Evolutionary conservation across 345 rosid species (phyloP).

Genomic region (Salix udensis): DNA sequence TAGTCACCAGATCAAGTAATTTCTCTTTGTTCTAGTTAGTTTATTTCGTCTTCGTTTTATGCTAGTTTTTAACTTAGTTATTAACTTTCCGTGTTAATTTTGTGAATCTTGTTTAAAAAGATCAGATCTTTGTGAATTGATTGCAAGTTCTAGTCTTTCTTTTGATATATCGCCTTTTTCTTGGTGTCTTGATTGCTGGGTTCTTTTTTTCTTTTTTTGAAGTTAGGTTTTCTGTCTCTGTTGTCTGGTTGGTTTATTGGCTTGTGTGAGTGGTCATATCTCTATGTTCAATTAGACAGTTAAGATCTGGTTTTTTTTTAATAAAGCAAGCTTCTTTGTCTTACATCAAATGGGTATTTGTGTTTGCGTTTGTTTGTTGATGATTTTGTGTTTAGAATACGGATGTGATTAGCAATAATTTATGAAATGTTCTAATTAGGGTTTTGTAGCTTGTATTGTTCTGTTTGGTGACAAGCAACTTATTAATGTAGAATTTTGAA

Average conservation of each 20-base stretch:
- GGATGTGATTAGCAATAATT: not conserved
- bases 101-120: not conserved
- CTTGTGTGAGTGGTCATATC: not conserved
- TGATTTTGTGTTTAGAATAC: not conserved
- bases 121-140: not conserved
- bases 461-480: not conserved
- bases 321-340: not conserved
- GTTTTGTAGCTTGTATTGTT: not conserved
- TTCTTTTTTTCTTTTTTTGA: not conserved
- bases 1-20: conserved; percentile 36
- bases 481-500: not conserved
- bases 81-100: not conserved
- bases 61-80: not conserved
- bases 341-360: not conserved
- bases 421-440: not conserved
- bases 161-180: not conserved
- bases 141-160: not conserved
- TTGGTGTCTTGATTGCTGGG: not conserved
- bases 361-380: not conserved
- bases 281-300: not conserved
- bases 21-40: not conserved
- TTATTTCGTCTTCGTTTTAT: not conserved
- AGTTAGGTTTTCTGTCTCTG: not conserved
- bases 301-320: not conserved
- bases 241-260: not conserved